Evolutionary conservation across 1,284 basidiomycete genomes (phyloP), one percentile per base, ranked within the genome.

Genomic region (Grifola frondosa): DNA sequence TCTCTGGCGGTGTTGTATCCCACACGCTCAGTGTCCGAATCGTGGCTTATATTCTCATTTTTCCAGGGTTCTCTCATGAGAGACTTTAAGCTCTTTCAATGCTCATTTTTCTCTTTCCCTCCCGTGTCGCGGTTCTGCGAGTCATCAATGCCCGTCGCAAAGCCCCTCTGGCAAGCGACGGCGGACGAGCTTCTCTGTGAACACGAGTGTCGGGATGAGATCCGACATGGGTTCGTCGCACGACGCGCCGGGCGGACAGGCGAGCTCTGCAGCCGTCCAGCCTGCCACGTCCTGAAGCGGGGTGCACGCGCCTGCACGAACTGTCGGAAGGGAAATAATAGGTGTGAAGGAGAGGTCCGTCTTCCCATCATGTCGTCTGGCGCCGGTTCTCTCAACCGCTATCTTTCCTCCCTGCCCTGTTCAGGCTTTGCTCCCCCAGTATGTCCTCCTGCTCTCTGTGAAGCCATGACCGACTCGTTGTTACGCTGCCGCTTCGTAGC

Each of bases 351-450:
- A 63, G 89, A 91, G 77, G 86, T 86, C 49, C 30, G 46, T 54
- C 30, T 46, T 56, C 56, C 47, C 52, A 44, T 52, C 49, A 25
- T n/a, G 21, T 44, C 34, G 23, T 23, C 58, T 55, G 57, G 56
- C 49, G 57, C 73, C 75, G 66, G 73, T 43, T n/a, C n/a, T n/a
- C n/a, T n/a, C n/a, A n/a, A n/a, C n/a, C n/a, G n/a, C n/a, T n/a
- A n/a, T n/a, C n/a, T 61, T 68, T 69, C 70, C 70, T 94, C 92
- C 56, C 91, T 91, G 8, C 84, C 89, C 23, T 73, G 93, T 13
- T 91, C 92, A 22, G 91, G 91, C 2, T 94, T 94, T 64, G 87
- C 90, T 16, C 88, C 91, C 20, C 91, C 91, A 41, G 88, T 91
- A 63, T 59, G 78, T 70, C 42, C 44, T 36, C 12, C 21, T 44